Evolutionary conservation across 441 rosid species (phyloP), one percentile per base, ranked within the genome.

Genomic region (Sinapis alba): DNA sequence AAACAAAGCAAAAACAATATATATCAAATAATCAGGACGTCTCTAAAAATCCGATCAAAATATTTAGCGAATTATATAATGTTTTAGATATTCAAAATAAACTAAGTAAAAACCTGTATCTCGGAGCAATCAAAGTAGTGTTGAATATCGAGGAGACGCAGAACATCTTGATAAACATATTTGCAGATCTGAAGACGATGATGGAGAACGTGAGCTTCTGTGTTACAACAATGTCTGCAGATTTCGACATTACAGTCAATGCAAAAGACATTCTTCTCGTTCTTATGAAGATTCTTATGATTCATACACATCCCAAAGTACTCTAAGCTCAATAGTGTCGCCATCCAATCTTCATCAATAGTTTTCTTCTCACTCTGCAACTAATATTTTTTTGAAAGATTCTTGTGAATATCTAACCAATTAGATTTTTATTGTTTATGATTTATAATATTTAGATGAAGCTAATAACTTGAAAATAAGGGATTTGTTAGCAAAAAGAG

Each of bases 81-180:
- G n/a, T n/a, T n/a, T n/a, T n/a, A n/a, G n/a, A n/a, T n/a, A n/a
- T n/a, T n/a, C n/a, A n/a, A n/a, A n/a, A n/a, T n/a, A n/a, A n/a
- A n/a, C n/a, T n/a, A n/a, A n/a, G n/a, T n/a, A n/a, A n/a, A 23
- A 76, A 95, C 99, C 98, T 95, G 98, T 81, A 95, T 95, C 84
- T 68, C 83, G 66, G 97, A 86, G 68, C 99, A 95, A 68, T 95
- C 97, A 15, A 90, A 84, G 68, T 87, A 81, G 41, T 83, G 84
- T 79, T 92, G 93, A 51, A 92, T 80, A 50, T 95, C 94, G 23
- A 85, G 90, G 15, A 92, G 87, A 20, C 96, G 90, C 63, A 92
- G 87, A 30, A 95, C 98, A 69, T 92, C 92, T 6, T 95, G 96
- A 70, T 92, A 95, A 51, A 89, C 96, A 72, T 92, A 95, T 68